Evolutionary conservation across 202 grass and related monocot species (phyloP).

Genomic region (Musa balbisiana): DNA sequence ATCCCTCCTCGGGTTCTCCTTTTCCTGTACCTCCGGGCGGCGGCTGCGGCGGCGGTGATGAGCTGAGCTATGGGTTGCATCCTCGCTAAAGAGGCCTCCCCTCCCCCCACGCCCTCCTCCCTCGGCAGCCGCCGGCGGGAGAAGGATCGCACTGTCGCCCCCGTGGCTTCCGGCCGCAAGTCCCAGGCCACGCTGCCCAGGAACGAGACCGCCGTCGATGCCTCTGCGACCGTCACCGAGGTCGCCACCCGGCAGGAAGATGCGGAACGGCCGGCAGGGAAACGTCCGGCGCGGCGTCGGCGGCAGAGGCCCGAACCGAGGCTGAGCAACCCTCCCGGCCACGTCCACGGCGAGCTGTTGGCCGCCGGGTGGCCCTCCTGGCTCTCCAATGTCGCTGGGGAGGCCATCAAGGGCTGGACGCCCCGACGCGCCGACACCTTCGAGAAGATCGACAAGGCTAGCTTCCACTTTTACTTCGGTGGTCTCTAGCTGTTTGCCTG

Average conservation of each 20-base stretch:
- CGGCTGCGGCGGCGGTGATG: not conserved
- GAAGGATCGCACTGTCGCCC: not conserved
- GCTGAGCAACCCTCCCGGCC: slow-evolving; percentile 2
- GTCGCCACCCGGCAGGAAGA: not conserved
- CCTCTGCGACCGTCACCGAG: not conserved
- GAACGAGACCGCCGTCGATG: not conserved
- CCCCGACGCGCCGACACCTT: not conserved
- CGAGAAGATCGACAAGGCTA: not conserved
- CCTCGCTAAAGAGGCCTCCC: slow-evolving; percentile 5
- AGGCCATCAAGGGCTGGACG: slow-evolving; percentile 7
- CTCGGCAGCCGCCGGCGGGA: not conserved
- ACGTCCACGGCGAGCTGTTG: slow-evolving; percentile 8
- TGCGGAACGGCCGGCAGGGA: not conserved
- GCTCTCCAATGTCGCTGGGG: slow-evolving; percentile 4
- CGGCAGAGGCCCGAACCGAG: not conserved
- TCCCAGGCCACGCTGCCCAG: not conserved
- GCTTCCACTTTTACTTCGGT: not conserved
- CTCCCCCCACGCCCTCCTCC: not conserved
- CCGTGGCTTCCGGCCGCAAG: not conserved
- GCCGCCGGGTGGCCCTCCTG: slow-evolving; percentile 18
- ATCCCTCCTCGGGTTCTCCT: no score
- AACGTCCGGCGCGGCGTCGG: not conserved
- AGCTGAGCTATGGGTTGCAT: slow-evolving; percentile 3
- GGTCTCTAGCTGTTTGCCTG: no score
- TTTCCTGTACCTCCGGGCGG: not conserved